A percentile compares a stretch with the other conserved stretches of the same genome.
Evolutionary conservation across 345 rosid species (phyloP).

Genomic region (Citropsis articulata): DNA sequence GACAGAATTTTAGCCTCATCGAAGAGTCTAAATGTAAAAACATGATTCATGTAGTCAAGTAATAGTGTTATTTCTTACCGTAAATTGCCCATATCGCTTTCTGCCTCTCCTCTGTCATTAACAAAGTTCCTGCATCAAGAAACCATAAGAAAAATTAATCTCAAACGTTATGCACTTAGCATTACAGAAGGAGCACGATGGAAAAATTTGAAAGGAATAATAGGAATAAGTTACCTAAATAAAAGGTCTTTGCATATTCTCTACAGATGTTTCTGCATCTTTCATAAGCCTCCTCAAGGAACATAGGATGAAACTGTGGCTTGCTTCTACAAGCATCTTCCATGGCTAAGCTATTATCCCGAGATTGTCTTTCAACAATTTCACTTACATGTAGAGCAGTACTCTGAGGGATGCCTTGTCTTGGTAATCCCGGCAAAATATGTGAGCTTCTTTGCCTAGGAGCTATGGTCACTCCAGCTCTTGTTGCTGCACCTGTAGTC

Average conservation of each 20-base stretch:
- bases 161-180: neutral
- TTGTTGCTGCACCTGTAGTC: slow-evolving; percentile 2
- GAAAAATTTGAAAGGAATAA: neutral
- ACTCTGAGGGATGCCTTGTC: slow-evolving; percentile 30
- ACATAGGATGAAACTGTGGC: slow-evolving; percentile 35
- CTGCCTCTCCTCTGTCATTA: slow-evolving; percentile 60
- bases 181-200: neutral
- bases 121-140: slow-evolving; percentile 45
- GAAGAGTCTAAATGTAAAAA: neutral
- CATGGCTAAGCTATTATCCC: neutral
- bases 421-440: slow-evolving; percentile 20
- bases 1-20: neutral
- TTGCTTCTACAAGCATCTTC: slow-evolving; percentile 19
- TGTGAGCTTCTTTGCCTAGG: slow-evolving; percentile 15
- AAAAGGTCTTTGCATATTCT: slow-evolving; percentile 65
- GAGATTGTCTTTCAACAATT: slow-evolving; percentile 42
- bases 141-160: neutral
- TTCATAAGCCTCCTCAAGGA: slow-evolving; percentile 51
- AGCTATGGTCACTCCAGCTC: slow-evolving; percentile 30
- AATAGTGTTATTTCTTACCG: slow-evolving; percentile 30
- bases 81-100: slow-evolving; percentile 71
- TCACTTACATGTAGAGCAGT: slow-evolving; percentile 33
- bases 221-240: slow-evolving; percentile 36
- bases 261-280: slow-evolving; percentile 47
- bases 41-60: neutral